These are phyloP conservation scores for Saturnispora sekii DNA, from an alignment of 805 yeast genomes.

Conservation along the genomic window DNA sequence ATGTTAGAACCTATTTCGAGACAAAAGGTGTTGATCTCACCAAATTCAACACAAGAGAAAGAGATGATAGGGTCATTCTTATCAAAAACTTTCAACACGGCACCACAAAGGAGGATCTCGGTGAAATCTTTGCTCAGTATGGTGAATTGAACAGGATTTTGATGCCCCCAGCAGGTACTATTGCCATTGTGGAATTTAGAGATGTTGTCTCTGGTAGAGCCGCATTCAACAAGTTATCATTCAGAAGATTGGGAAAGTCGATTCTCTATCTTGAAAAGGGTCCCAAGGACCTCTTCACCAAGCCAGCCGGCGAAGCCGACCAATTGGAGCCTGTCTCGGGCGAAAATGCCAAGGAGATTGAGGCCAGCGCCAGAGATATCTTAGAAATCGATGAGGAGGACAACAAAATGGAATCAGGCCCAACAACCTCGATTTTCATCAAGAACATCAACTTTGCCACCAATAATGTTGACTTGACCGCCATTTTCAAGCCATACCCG, in stretches of 20 bases:
- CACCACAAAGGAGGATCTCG: slow-evolving; percentile 69
- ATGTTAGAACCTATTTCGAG: slow-evolving; percentile 82
- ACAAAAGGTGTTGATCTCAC: slow-evolving; percentile 75
- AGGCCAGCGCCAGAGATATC: slow-evolving; percentile 36
- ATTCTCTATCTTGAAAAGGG: slow-evolving; percentile 91
- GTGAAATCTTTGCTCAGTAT: slow-evolving; percentile 68
- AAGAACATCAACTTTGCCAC: slow-evolving; percentile 89
- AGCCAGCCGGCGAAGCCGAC: slow-evolving; percentile 36
- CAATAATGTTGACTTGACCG: slow-evolving; percentile 43
- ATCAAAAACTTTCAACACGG: slow-evolving; percentile 90
- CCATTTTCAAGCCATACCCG: slow-evolving; percentile 55
- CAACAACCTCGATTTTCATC: slow-evolving; percentile 81
- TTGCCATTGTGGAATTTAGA: slow-evolving; percentile 85
- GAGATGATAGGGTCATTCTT: slow-evolving; percentile 71
- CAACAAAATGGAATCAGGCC: slow-evolving; percentile 43
- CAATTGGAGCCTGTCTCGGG: slow-evolving; percentile 21
- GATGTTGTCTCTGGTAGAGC: slow-evolving; percentile 77
- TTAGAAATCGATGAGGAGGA: slow-evolving; percentile 20
- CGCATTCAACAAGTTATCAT: slow-evolving; percentile 82
- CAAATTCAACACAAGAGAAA: slow-evolving; percentile 54
- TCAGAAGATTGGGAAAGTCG: slow-evolving; percentile 77
- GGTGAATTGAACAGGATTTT: slow-evolving; percentile 74
- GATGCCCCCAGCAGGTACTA: slow-evolving; percentile 95
- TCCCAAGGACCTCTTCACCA: slow-evolving; percentile 68
- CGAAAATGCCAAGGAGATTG: slow-evolving; percentile 33